phyloP scores from a whole-genome alignment of 345 rosid genomes.

The Syzygium aromaticum region DNA sequence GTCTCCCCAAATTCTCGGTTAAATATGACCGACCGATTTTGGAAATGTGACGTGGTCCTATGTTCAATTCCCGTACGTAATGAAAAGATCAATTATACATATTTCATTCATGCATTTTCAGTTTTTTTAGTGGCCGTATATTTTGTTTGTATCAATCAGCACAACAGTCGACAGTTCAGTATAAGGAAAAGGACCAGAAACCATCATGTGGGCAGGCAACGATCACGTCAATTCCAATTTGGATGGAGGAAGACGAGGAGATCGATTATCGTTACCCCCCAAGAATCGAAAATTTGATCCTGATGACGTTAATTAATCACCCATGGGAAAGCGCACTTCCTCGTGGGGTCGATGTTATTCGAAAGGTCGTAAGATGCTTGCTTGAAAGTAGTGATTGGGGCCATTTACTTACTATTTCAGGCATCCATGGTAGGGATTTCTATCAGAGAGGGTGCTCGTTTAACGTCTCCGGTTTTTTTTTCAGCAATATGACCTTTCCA shows the following conservation, averaged over 20 bases:
- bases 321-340: neutral
- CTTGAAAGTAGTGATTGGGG: neutral
- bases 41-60: neutral
- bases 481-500: neutral
- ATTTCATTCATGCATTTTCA: too few species aligned
- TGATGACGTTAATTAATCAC: neutral
- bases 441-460: neutral
- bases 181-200: neutral
- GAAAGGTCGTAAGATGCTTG: neutral
- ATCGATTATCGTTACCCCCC: neutral
- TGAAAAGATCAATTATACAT: neutral
- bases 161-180: neutral
- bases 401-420: neutral
- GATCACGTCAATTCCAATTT: neutral
- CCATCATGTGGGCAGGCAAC: neutral
- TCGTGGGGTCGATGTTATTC: neutral
- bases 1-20: neutral
- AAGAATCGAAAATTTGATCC: neutral
- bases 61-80: neutral
- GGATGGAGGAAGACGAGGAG: neutral
- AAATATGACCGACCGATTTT: neutral
- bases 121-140: neutral
- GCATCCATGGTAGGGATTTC: neutral
- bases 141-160: neutral
- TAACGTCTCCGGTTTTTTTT: neutral